Evolutionary conservation across 495 filamentous ascomycete species (phyloP), one percentile per base, ranked within the genome.

Genomic region (Collariella sp.): DNA sequence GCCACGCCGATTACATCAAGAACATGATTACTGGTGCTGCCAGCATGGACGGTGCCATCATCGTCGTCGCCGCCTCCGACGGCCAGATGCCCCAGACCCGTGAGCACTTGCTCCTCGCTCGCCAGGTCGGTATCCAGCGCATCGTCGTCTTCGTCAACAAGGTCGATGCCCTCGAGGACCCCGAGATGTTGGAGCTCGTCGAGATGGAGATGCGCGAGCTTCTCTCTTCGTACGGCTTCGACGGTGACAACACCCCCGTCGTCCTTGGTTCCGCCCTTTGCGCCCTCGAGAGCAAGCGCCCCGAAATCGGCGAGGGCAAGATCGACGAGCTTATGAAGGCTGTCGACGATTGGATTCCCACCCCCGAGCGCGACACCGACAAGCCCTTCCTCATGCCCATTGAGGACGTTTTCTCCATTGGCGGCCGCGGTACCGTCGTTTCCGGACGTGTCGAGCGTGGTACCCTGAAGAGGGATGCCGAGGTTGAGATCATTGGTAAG

Each of bases 1-100:
- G 93, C 72, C 93, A 98, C 83, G 93, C 93, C 68, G 93, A 98
- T 89, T 98, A 97, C 79, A 96, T 98, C 76, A 98, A 98, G 84
- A 98, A 98, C 83, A 96, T 96, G 91, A 96, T 96, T 72, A 96
- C 91, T 60, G 91, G 91, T 79, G 87, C 91, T 55, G 89, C 91
- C 58, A 89, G 83, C 79, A 96, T 96, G 91, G 91, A 96, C 63
- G 91, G 93, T 68, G 91, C 93, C 60, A 88, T 98, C 67, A 95
- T 98, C 72, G 93, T 98, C 54, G 94, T 97, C 64, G 94, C 93
- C 69, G 93, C 93, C 71, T 95, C 89, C 24, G 93, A 98, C 71
- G 93, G 93, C 72, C 93, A 97, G 79, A 98, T 98, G 93, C 93
- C 93, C 68, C 93, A 98, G 79, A 98, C 93, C 52, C 83, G 93